Base-by-base conservation (phyloP, 1,139 yeast species). In the Yamadazyma oceani region DNA sequence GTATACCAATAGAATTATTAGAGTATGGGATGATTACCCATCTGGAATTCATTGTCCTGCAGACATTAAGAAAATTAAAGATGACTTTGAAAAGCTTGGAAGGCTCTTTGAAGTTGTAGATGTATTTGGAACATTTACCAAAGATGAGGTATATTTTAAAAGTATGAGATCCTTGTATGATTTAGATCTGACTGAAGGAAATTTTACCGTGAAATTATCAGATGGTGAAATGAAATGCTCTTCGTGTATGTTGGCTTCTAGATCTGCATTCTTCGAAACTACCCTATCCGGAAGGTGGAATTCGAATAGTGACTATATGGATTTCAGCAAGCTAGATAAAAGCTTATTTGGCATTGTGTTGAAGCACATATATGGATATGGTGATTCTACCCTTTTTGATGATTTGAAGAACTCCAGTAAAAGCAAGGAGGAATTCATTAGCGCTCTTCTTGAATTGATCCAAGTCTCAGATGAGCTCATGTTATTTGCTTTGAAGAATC, bases 181-280 rank as follows among this genome's bases (percentile, higher is more conserved):
- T 3, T 35, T 44, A 12, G 46, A 39, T 23, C 37, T 39, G 17
- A 24, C 36, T 1, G 16, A 37, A 4, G 61, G 61, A 4, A 62
- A 62, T 41, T 16, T 46, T 8, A 37, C 32, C 1, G 57, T 69
- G 1, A 31, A 42, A 2, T 54, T 82, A 23, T 45, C 58, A 2
- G 81, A 78, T 47, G 78, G 73, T 5, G 21, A 16, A 11, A 24
- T 62, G 2, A 44, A 40, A 5, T 71, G 78, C 4, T 80, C 80
- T 49, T 73, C 83, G 4, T 66, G 68, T 24, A 58, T 86, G 6
- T 55, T 88, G 17, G 54, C 66, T 4, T 58, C 78, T 0, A 62
- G 95, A 40, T 76, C 82, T 31, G 80, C 80, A 0, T 85, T 73
- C 52, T 86, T 87, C 55, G 82, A 78, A 43, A 73, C 85, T 0